phyloP scores from a whole-genome alignment of 805 yeast genomes.

The Candida jianshihensis region DNA sequence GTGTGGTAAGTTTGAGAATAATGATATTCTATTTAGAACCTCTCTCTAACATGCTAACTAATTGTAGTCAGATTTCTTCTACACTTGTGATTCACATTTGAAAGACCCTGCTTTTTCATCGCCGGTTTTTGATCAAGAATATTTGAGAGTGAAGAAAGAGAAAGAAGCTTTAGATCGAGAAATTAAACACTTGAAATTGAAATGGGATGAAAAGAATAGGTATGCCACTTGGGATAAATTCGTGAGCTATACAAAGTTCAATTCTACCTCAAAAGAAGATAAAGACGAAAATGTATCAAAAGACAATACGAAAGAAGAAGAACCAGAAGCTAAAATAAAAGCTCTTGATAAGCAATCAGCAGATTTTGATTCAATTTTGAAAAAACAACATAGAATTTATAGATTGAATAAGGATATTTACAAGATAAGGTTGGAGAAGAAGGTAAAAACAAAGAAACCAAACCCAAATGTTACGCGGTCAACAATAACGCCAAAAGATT shows the following conservation, averaged over 20 bases:
- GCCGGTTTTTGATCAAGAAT: constrained; percentile 18
- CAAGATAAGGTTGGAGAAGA: constrained; percentile 28
- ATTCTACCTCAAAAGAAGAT: constrained; percentile 7
- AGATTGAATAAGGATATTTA: constrained; percentile 34
- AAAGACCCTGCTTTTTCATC: constrained; percentile 18
- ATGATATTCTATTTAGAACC: too few species aligned
- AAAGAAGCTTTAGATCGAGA: constrained; percentile 18
- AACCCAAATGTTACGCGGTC: constrained; percentile 24
- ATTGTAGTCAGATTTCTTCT: constrained; percentile 17
- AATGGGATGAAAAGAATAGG: constrained; percentile 23
- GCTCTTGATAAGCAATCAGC: constrained; percentile 5
- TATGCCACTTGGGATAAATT: constrained; percentile 21
- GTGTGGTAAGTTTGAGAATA: constrained; percentile 1
- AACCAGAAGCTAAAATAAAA: constrained; percentile 12
- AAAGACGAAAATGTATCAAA: constrained; percentile 12
- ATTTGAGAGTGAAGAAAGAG: constrained; percentile 10
- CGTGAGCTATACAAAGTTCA: constrained; percentile 13
- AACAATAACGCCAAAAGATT: constrained; percentile 16
- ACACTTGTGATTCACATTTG: constrained; percentile 22
- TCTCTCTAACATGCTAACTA: too few species aligned
- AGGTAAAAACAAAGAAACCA: constrained; percentile 7
- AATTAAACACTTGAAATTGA: constrained; percentile 12
- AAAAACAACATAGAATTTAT: constrained; percentile 28
- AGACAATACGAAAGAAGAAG: constrained; percentile 12
- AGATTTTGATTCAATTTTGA: constrained; percentile 15